Evolutionary conservation across 1,284 basidiomycete species (phyloP).

Genomic region (Naganishia sp.): DNA sequence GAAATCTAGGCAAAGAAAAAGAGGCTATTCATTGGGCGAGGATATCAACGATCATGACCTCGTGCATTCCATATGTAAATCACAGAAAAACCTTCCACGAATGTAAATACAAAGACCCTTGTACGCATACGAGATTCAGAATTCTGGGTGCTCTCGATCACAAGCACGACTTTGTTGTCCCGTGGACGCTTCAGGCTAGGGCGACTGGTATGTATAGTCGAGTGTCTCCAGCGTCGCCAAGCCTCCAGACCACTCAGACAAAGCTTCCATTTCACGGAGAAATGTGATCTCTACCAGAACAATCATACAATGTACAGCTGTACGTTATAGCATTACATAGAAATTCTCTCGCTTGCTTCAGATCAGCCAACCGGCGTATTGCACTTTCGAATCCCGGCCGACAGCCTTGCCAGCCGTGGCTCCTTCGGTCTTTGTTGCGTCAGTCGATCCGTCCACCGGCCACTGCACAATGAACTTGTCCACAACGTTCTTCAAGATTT

Average conservation of each 20-base stretch:
- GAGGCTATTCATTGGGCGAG: background rate
- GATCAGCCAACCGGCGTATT: constrained; percentile 28
- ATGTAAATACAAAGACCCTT: background rate
- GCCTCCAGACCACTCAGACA: background rate
- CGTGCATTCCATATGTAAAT: background rate
- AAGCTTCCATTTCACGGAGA: background rate
- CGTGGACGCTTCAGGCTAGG: no score
- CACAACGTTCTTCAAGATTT: constrained; percentile 73
- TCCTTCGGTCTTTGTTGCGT: background rate
- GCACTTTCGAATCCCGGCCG: background rate
- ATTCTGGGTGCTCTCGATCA: no score
- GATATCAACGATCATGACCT: no score
- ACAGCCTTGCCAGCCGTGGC: background rate
- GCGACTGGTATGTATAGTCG: background rate
- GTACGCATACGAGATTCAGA: background rate
- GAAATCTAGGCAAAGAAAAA: background rate
- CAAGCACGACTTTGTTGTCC: no score
- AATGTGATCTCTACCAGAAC: background rate
- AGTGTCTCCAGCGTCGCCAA: background rate
- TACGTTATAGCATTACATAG: no score
- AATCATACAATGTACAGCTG: no score
- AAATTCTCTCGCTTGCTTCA: background rate
- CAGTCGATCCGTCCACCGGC: constrained; percentile 54
- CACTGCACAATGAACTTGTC: constrained; percentile 89
- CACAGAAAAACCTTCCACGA: background rate